Conservation (phyloP, 2,329 filamentous ascomycete species). For the Aspergillus aculeatinus region DNA sequence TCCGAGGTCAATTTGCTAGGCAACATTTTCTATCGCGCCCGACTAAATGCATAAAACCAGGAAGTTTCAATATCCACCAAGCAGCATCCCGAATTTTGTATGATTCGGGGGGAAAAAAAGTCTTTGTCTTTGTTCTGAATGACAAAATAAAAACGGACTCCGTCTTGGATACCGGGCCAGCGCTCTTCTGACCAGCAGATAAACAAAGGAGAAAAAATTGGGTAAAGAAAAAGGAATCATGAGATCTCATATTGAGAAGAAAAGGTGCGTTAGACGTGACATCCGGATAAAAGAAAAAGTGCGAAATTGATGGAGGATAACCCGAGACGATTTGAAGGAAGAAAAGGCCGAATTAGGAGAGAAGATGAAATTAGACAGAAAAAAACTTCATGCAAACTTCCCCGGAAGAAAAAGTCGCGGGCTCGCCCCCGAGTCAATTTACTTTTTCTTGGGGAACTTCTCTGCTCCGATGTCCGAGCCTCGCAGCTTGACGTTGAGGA, state of each 20-base stretch:
- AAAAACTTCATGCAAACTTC: conserved; percentile 11
- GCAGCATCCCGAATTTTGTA: not conserved
- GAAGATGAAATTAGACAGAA: conserved; percentile 7
- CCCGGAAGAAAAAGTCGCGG: conserved; percentile 25
- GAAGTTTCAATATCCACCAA: not conserved
- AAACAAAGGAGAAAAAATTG: conserved; percentile 11
- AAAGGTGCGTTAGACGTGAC: conserved; percentile 15
- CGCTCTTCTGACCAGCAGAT: conserved; percentile 35
- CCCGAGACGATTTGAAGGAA: conserved; percentile 22
- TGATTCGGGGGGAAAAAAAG: not conserved
- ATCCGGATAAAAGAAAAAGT: conserved; percentile 13
- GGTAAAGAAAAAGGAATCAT: conserved; percentile 10
- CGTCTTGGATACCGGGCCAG: conserved; percentile 31
- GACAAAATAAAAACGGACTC: conserved; percentile 8
- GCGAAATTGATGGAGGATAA: conserved; percentile 16
- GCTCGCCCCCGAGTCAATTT: conserved; percentile 31
- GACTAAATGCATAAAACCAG: not conserved
- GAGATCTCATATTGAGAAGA: conserved; percentile 18
- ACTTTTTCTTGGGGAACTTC: conserved; percentile 75
- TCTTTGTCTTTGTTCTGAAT: conserved; percentile 2
- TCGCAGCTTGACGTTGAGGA: conserved; percentile 83
- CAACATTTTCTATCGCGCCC: conserved; percentile 3
- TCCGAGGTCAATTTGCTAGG: conserved; percentile 1
- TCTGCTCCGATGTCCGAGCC: conserved; percentile 82
- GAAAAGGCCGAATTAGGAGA: conserved; percentile 15